Evolutionary conservation across 116 monocot genomes (phyloP), one percentile per base, ranked within the genome.

Genomic region (Cymodocea nodosa): DNA sequence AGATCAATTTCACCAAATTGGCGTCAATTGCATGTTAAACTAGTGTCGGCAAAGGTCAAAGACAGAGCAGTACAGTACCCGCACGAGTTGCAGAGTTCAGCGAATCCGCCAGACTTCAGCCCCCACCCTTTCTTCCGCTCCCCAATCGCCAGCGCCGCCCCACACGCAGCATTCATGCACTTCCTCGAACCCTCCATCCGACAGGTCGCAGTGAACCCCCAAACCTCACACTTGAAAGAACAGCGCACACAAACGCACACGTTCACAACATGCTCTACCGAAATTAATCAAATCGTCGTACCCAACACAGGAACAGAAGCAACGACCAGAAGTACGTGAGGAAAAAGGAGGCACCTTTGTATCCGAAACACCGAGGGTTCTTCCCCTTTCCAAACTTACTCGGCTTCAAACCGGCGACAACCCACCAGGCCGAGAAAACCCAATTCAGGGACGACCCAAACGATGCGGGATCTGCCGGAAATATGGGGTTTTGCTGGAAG

Each of bases 91-190:
- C 80, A 80, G 22, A 80, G 80, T 12, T 44, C 68, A 23, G 80
- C 75, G 37, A 65, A 80, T 37, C 72, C 72, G 15, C 80, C 80
- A 48, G 80, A 80, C 76, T 68, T 63, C 57, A 80, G 59, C 36
- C 19, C 65, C 80, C 80, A 80, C 15, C 80, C 80, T 44, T 68
- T 76, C 71, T 51, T 72, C 76, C 68, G 72, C 55, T 80, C 72
- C 19, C 54, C 75, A 61, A 23, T 57, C 66, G 20, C 65, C 40
- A 62, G 12, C 12, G 35, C 39, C 0, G 39, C 39, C 62, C 62
- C 62, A 39, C 62, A 62, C 5, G 19, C 62, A 37, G 17, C 62
- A 62, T 62, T 62, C 40, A 39, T 15, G 39, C 62, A 62, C 62
- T 62, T 62, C 16, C 37, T 62, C 62, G 18, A 35, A n/a, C 62